Percentiles rank a stretch among this genome's conserved stretches.
phyloP scores from a whole-genome alignment of 2,329 filamentous ascomycete species.

The Penicillium sclerotigenum region DNA sequence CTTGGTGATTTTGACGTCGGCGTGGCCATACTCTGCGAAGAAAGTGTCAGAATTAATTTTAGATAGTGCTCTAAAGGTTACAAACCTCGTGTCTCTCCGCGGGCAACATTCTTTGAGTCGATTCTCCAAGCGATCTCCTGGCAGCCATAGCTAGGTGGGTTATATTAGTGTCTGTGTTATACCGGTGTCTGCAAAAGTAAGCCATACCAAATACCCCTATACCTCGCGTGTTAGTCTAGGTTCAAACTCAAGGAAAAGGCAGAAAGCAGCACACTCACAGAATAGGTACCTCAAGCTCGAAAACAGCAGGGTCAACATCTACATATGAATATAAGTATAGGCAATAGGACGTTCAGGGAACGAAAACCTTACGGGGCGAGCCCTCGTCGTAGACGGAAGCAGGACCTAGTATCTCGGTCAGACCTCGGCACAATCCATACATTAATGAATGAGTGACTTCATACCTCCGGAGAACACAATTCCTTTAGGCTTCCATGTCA shows the following conservation, averaged over 20 bases:
- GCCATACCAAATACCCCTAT: constrained; percentile 20
- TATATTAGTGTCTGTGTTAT: constrained; percentile 44
- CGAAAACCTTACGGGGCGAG: constrained; percentile 52
- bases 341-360: neutral
- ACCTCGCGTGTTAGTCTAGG: constrained; percentile 33
- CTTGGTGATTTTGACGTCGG: constrained; percentile 60
- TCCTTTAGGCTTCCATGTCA: constrained; percentile 76
- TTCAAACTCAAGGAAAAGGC: constrained; percentile 62
- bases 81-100: constrained; percentile 56
- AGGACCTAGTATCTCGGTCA: constrained; percentile 45
- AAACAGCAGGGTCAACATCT: constrained; percentile 67
- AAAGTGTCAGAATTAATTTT: constrained; percentile 2
- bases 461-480: constrained; percentile 67
- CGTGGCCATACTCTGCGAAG: constrained; percentile 63
- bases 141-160: constrained; percentile 50
- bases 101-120: constrained; percentile 63
- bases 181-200: neutral
- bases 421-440: neutral
- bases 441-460: neutral
- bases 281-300: constrained; percentile 63
- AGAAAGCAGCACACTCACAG: constrained; percentile 52
- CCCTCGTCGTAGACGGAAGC: constrained; percentile 78
- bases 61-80: neutral
- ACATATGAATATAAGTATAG: constrained; percentile 3
- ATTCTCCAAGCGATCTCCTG: constrained; percentile 73